Base-by-base conservation (phyloP, 176 grass and related monocot genomes). In the Oryza meridionalis region DNA sequence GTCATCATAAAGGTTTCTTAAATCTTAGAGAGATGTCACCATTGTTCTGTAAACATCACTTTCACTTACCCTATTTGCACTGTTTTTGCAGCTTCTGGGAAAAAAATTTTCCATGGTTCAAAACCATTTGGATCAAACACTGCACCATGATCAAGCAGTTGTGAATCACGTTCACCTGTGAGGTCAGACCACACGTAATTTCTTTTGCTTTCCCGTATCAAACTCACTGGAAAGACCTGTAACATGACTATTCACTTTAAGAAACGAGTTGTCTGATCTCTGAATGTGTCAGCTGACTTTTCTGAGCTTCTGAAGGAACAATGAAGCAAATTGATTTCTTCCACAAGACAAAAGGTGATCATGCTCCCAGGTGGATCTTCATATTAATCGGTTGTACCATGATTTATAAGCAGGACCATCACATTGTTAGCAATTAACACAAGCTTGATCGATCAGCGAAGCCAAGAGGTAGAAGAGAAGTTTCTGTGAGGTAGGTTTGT, bases 401-500 rank as follows among this genome's bases (percentile, higher is more conserved):
- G 73, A 3, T 24, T 2, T 62, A 62, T 6, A 12, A 35, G 19
- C 78, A 86, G 83, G 14, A 53, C 0, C 47, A 73, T n/a, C 78
- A 90, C 78, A 86, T 82, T 85, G 13, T 82, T 42, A 35, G 32
- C 73, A 86, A 86, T 76, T 82, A 72, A 77, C 83, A 90, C 78
- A 86, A 77, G 83, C 67, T 21, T 77, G 51, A 62, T 62, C 58
- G 6, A 62, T 25, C 58, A 49, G 11, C 0, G 53, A 58, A 37
- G 66, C 40, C 24, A 33, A 65, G 11, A 16, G 33, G 3, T 6
- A 81, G 14, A 35, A 45, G 22, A 25, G 72, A 81, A 65, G 72
- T 65, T 70, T 76, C 37, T 65, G 40, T 71, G 64, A 61, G 76
- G 59, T 13, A 19, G 51, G 70, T 50, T 55, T 16, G 44, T 47